Conservation (phyloP, 2,329 filamentous ascomycete genomes). For the Trichoderma aggressivum region DNA sequence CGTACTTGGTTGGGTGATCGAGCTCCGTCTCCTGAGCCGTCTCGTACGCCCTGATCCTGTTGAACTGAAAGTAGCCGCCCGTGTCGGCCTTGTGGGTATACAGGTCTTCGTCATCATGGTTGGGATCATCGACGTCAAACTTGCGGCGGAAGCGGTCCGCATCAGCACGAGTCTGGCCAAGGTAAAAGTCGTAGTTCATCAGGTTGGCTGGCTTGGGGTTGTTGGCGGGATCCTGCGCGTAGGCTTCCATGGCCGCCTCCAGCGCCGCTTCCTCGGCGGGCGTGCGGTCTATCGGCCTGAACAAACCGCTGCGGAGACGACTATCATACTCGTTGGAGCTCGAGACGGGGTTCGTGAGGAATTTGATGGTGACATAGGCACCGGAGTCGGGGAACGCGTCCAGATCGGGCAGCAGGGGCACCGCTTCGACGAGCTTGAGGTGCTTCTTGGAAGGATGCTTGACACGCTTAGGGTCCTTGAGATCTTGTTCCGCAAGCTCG, state of each 20-base stretch:
- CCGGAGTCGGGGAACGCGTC: slow-evolving; percentile 68
- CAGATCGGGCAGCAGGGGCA: slow-evolving; percentile 61
- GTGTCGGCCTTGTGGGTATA: slow-evolving; percentile 51
- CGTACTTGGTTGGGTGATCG: slow-evolving; percentile 58
- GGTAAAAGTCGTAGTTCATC: slow-evolving; percentile 66
- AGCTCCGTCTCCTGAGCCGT: slow-evolving; percentile 57
- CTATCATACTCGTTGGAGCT: slow-evolving; percentile 52
- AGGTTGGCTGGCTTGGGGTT: slow-evolving; percentile 55
- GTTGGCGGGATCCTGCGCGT: slow-evolving; percentile 55
- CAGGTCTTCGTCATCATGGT: slow-evolving; percentile 51
- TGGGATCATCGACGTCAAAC: slow-evolving; percentile 56
- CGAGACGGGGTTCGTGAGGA: slow-evolving; percentile 61
- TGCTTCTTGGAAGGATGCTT: slow-evolving; percentile 58
- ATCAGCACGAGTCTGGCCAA: slow-evolving; percentile 47
- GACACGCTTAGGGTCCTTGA: slow-evolving; percentile 52
- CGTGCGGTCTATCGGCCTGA: slow-evolving; percentile 57
- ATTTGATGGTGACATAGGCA: slow-evolving; percentile 67
- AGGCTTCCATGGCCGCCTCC: slow-evolving; percentile 48
- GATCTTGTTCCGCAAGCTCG: slow-evolving; percentile 49
- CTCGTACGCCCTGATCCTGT: slow-evolving; percentile 62
- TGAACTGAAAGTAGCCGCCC: slow-evolving; percentile 56
- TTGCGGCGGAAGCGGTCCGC: slow-evolving; percentile 56
- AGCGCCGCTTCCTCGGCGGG: slow-evolving; percentile 53
- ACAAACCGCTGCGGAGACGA: slow-evolving; percentile 58
- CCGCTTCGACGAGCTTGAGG: slow-evolving; percentile 57